Evolutionary conservation across 169 alveolate genomes (phyloP).

Genomic region (Cryptosporidium tyzzeri): DNA sequence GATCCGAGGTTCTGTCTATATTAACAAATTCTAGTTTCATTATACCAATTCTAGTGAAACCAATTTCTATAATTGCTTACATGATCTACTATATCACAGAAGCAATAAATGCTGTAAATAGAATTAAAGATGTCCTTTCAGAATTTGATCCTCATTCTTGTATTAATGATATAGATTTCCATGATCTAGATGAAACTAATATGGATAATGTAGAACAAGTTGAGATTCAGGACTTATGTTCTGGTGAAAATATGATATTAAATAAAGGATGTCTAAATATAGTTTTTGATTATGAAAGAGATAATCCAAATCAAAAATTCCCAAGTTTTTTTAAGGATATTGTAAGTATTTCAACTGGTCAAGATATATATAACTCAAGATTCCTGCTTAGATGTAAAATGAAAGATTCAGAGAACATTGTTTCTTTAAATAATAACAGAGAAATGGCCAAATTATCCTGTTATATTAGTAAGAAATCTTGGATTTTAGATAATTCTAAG

Average conservation of each 20-base stretch:
- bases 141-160: background rate
- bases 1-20: conserved; percentile 6
- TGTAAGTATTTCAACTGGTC: background rate
- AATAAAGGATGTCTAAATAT: conserved; percentile 23
- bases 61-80: conserved; percentile 58
- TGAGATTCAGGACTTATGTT: conserved; percentile 8
- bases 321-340: background rate
- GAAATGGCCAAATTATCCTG: background rate
- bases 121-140: background rate
- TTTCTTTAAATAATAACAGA: background rate
- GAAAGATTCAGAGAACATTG: background rate
- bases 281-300: conserved; percentile 19
- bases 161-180: background rate
- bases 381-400: background rate
- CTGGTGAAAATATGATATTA: background rate
- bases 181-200: background rate
- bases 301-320: background rate
- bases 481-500: conserved; percentile 32
- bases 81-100: conserved; percentile 48
- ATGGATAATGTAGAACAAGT: conserved; percentile 12
- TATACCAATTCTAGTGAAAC: conserved; percentile 43
- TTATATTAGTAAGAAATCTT: conserved; percentile 17
- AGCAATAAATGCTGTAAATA: conserved; percentile 43
- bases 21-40: conserved; percentile 37
- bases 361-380: background rate